Evolutionary conservation across 176 grass and related monocot species (phyloP), one percentile per base, ranked within the genome.

Genomic region (Oryza longistaminata): DNA sequence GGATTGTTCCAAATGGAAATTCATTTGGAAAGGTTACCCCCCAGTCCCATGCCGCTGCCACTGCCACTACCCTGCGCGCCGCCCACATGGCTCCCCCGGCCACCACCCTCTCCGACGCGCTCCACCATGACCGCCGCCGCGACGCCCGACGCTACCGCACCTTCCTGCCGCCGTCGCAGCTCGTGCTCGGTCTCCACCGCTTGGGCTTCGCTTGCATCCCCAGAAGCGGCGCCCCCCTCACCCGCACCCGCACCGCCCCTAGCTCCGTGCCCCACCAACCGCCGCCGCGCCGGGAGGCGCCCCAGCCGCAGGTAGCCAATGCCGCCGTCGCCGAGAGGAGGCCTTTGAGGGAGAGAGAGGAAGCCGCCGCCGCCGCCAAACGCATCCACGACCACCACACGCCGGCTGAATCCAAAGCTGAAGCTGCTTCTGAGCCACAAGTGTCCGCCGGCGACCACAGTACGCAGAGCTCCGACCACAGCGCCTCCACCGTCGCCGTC

Each of bases 261-360:
- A 21, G 52, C 4, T 55, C 52, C 75, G 13, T 43, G 15, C 69
- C 62, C 19, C 39, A 14, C 33, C 34, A 42, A 9, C 19, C 16
- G 52, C 40, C 35, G 8, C 40, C 35, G 8, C 55, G 14, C 12
- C 17, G 34, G 4, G 33, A 52, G 21, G 21, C 66, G 43, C 35
- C 40, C 46, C 3, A 27, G 52, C 46, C 40, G 35, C 3, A 27
- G 52, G 35, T 12, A 2, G 62, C 7, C 66, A 9, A 44, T 79
- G 17, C 43, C 50, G 6, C 42, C 11, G 22, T 72, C 66, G 35
- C 81, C 26, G 68, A 64, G 73, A 75, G 66, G 87, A 92, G 81
- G 84, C 86, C 92, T 81, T 92, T 80, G 92, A 90, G 87, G 92
- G 89, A 90, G 87, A 91, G 72, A 79, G 89, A 64, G 79, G 64